Evolutionary conservation across 2,329 filamentous ascomycete genomes (phyloP).

Genomic region (Aspergillus aculeatus): DNA sequence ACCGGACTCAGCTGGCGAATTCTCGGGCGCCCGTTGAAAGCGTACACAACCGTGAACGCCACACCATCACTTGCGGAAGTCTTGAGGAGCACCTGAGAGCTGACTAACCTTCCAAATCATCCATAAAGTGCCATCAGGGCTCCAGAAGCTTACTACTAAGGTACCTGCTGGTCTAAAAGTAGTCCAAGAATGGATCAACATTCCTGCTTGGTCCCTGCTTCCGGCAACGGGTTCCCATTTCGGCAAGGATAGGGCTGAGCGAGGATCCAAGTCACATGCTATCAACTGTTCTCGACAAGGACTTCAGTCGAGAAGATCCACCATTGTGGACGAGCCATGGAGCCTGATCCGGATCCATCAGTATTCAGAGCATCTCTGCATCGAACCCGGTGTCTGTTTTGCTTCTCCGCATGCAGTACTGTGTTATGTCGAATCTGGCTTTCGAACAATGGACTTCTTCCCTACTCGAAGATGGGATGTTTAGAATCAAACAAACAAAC

Average conservation of each 20-base stretch:
- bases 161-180: background rate
- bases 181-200: constrained; percentile 11
- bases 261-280: constrained; percentile 1
- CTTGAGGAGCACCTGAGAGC: background rate
- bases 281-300: background rate
- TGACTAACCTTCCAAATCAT: background rate
- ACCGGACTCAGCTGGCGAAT: background rate
- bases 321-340: background rate
- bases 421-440: background rate
- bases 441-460: background rate
- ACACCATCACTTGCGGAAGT: background rate
- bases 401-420: background rate
- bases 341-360: background rate
- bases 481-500: background rate
- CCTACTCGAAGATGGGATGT: background rate
- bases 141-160: too few relatives aligned
- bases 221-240: background rate
- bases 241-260: background rate
- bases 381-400: background rate
- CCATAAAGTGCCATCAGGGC: too few relatives aligned
- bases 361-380: background rate
- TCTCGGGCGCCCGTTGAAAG: background rate
- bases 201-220: constrained; percentile 1
- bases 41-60: background rate
- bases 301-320: background rate